Conservation (phyloP, 176 grass and related monocot genomes). For the Oryza nivara region DNA sequence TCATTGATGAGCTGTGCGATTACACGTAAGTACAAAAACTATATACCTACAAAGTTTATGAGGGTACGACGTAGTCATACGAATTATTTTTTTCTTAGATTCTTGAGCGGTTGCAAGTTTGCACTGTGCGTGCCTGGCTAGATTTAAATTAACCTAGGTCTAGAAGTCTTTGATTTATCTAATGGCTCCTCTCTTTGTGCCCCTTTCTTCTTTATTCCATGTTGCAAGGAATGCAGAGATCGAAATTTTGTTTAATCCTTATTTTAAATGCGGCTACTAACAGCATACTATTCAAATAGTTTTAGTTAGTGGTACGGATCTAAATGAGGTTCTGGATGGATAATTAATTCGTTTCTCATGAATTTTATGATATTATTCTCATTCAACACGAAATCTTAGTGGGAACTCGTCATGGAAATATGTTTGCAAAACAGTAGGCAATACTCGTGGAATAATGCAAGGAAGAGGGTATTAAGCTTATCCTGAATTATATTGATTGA, state of each 20-base stretch:
- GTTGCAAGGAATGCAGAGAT: not conserved
- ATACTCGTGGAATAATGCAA: not conserved
- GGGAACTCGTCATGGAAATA: not conserved
- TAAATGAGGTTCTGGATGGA: not conserved
- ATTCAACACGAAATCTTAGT: not conserved
- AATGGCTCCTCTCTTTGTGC: constrained; percentile 16
- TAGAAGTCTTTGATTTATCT: constrained; percentile 39
- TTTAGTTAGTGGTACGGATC: not conserved
- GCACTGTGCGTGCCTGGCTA: not conserved
- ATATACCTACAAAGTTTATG: not conserved
- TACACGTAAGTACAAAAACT: not conserved
- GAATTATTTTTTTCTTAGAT: constrained; percentile 1
- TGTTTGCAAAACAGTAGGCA: constrained; percentile 11
- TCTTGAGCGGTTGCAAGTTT: constrained; percentile 24
- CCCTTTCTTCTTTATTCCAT: not conserved
- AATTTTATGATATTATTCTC: not conserved
- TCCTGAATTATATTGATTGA: not conserved
- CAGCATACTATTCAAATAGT: not conserved
- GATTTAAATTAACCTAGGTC: constrained; percentile 18
- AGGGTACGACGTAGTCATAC: not conserved
- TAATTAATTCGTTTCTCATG: not conserved
- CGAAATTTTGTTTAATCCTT: not conserved
- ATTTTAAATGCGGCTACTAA: not conserved
- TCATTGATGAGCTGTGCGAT: constrained; percentile 29
- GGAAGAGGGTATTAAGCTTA: not conserved